Conservation (phyloP, 1,139 yeast genomes). For the Meyerozyma carpophila region DNA sequence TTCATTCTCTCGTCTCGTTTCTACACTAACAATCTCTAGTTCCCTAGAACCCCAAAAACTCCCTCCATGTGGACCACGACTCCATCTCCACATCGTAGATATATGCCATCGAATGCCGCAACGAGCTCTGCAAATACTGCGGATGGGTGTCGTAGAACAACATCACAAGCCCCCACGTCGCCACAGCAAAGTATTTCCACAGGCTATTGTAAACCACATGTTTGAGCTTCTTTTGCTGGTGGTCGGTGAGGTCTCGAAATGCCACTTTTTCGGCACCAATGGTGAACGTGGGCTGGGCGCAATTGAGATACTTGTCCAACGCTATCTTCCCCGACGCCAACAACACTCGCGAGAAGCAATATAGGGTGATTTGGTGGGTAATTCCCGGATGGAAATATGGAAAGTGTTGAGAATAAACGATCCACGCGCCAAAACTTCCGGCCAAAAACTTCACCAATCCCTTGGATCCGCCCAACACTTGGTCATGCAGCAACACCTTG, state of each 20-base stretch:
- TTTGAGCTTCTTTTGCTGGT: slow-evolving; percentile 31
- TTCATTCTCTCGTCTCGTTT: too few species aligned
- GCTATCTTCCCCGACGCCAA: slow-evolving; percentile 48
- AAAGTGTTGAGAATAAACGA: slow-evolving; percentile 59
- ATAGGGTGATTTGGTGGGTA: slow-evolving; percentile 55
- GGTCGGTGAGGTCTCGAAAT: slow-evolving; percentile 25
- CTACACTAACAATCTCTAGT: background rate
- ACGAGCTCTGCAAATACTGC: slow-evolving; percentile 56
- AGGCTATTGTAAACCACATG: slow-evolving; percentile 34
- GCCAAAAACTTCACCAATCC: slow-evolving; percentile 47
- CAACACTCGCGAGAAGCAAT: slow-evolving; percentile 55
- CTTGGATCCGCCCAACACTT: slow-evolving; percentile 29
- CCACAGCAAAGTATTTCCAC: slow-evolving; percentile 65
- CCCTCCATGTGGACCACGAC: slow-evolving; percentile 38
- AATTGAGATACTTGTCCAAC: slow-evolving; percentile 32
- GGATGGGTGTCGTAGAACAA: slow-evolving; percentile 62
- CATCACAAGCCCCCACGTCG: slow-evolving; percentile 77
- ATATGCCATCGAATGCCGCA: slow-evolving; percentile 69
- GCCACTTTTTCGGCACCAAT: slow-evolving; percentile 16
- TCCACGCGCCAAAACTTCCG: slow-evolving; percentile 60
- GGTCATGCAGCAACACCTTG: slow-evolving; percentile 27
- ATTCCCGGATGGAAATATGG: slow-evolving; percentile 44
- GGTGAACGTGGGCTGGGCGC: slow-evolving; percentile 31
- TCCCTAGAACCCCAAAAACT: slow-evolving; percentile 27
- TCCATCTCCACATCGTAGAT: slow-evolving; percentile 55